phyloP scores from a whole-genome alignment of 371 early-diverging fungal genomes.

The Lichtheimia ornata region DNA sequence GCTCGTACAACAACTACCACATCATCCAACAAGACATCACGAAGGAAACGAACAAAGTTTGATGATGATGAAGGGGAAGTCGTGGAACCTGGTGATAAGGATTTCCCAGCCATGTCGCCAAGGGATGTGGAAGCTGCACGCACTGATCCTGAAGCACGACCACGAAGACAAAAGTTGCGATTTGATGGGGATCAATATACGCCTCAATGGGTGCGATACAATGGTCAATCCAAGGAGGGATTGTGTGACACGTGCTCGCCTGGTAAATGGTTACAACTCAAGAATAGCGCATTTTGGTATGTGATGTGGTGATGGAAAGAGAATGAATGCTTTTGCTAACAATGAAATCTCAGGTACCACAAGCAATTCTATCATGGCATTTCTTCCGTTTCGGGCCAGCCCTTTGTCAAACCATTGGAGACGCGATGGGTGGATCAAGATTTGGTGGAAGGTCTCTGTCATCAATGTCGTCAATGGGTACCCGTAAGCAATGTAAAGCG shows the following conservation, averaged over 20 bases:
- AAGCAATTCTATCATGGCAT: slow-evolving; percentile 92
- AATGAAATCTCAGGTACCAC: slow-evolving; percentile 73
- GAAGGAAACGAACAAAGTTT: slow-evolving; percentile 2
- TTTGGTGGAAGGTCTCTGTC: slow-evolving; percentile 86
- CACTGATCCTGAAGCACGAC: slow-evolving; percentile 50
- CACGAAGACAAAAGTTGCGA: slow-evolving; percentile 70
- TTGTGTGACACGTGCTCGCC: slow-evolving; percentile 86
- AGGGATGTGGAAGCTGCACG: slow-evolving; percentile 47
- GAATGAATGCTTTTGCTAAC: not conserved
- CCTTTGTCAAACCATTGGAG: slow-evolving; percentile 76
- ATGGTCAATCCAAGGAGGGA: slow-evolving; percentile 84
- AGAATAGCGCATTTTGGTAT: slow-evolving; percentile 92
- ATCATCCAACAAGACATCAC: slow-evolving; percentile 2
- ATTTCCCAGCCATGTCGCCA: slow-evolving; percentile 47
- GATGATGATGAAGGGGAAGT: slow-evolving; percentile 28
- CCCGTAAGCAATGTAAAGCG: slow-evolving; percentile 79
- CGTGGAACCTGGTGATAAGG: slow-evolving; percentile 35
- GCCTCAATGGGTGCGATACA: slow-evolving; percentile 83
- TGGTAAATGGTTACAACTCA: slow-evolving; percentile 90
- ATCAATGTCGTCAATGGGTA: slow-evolving; percentile 87
- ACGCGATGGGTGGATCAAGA: slow-evolving; percentile 68
- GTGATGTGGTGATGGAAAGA: too few species aligned
- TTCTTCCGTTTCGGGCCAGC: slow-evolving; percentile 85
- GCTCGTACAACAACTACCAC: slow-evolving; percentile 6
- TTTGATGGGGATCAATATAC: slow-evolving; percentile 86